Evolutionary conservation across 2,329 filamentous ascomycete species (phyloP).

Genomic region (Aplosporella prunicola): DNA sequence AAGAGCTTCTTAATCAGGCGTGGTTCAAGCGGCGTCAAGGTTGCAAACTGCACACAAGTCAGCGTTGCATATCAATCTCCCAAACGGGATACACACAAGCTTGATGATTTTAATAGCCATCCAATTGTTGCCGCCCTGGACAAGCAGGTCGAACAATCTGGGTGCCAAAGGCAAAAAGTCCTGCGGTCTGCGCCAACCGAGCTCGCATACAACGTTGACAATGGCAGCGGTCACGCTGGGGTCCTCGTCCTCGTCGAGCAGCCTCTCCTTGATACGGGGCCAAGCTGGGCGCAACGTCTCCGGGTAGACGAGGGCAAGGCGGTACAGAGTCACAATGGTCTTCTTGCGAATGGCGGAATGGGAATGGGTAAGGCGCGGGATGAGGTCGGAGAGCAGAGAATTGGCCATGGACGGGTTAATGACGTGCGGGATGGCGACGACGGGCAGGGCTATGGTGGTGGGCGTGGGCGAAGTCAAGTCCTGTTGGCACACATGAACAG

Average conservation of each 20-base stretch:
- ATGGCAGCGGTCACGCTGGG: conserved; percentile 90
- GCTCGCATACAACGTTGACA: conserved; percentile 91
- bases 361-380: conserved; percentile 80
- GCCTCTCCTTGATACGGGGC: conserved; percentile 92
- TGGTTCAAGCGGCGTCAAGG: conserved; percentile 83
- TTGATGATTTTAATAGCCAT: conserved; percentile 99
- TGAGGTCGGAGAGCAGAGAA: conserved; percentile 74
- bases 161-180: conserved; percentile 91
- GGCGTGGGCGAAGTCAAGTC: conserved; percentile 65
- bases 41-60: conserved; percentile 62
- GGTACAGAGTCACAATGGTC: conserved; percentile 87
- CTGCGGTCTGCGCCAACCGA: conserved; percentile 86
- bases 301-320: conserved; percentile 89
- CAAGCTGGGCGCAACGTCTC: conserved; percentile 86
- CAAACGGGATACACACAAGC: conserved; percentile 49
- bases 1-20: conserved; percentile 83
- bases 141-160: conserved; percentile 81
- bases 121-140: conserved; percentile 94
- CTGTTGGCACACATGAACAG: conserved; percentile 32
- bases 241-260: conserved; percentile 86
- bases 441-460: conserved; percentile 73
- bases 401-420: conserved; percentile 88
- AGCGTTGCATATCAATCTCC: conserved; percentile 11
- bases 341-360: conserved; percentile 85
- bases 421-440: conserved; percentile 85